Evolutionary conservation across 768 basidiomycete species (phyloP).

Genomic region (Panaeolus papilionaceus): DNA sequence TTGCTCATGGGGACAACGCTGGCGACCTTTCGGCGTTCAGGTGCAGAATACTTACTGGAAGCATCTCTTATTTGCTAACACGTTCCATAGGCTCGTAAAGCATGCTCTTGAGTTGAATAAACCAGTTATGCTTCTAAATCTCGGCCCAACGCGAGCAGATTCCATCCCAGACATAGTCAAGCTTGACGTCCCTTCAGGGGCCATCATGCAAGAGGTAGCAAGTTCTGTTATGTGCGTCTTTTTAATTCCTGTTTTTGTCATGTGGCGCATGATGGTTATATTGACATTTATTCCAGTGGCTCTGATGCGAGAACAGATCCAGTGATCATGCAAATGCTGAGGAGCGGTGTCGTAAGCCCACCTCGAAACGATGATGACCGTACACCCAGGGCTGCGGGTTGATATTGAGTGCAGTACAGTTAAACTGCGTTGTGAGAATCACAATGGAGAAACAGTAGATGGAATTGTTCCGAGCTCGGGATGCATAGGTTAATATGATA

Average conservation of each 20-base stretch:
- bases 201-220: conserved; percentile 74
- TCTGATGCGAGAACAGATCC: conserved; percentile 47
- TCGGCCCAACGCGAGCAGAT: conserved; percentile 91
- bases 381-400: conserved; percentile 30
- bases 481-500: neutral
- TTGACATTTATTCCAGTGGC: conserved; percentile 47
- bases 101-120: conserved; percentile 78
- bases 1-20: conserved; percentile 90
- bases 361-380: conserved; percentile 42
- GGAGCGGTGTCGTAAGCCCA: conserved; percentile 62
- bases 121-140: conserved; percentile 82
- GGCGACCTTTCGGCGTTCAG: conserved; percentile 92
- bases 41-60: conserved; percentile 42
- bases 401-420: neutral
- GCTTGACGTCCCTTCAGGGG: conserved; percentile 77
- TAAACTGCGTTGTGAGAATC: neutral
- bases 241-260: conserved; percentile 9
- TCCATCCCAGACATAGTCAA: conserved; percentile 70
- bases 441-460: neutral
- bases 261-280: neutral
- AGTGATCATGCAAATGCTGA: conserved; percentile 55
- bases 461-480: neutral
- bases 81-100: conserved; percentile 68
- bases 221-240: conserved; percentile 62
- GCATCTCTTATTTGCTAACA: conserved; percentile 8